Percentiles rank a stretch among this genome's conserved stretches.
Conservation (phyloP, 352 stramenopile species). For the Globisporangium apiculatum region DNA sequence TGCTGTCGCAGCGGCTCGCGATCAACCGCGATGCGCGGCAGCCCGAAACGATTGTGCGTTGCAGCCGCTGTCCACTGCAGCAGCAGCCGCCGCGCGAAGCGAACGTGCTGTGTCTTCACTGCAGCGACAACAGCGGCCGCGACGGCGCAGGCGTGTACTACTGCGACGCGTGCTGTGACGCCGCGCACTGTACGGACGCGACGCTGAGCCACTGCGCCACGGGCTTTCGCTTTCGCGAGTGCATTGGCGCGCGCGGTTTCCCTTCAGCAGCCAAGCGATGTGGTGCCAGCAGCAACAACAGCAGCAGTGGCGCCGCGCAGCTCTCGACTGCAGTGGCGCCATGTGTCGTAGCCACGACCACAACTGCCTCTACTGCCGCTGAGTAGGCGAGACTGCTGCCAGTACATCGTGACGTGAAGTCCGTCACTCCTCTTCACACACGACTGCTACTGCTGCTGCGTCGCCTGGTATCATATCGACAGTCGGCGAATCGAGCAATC, state of each 20-base stretch:
- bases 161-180: slow-evolving; percentile 44
- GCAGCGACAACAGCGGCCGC: slow-evolving; percentile 3
- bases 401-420: too few relatives aligned
- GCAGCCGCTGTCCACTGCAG: too few relatives aligned
- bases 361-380: too few relatives aligned
- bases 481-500: too few relatives aligned
- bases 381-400: too few relatives aligned
- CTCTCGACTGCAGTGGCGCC: too few relatives aligned
- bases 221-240: slow-evolving; percentile 29
- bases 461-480: too few relatives aligned
- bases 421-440: too few relatives aligned
- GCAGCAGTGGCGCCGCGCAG: too few relatives aligned
- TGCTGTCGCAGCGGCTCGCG: slow-evolving; percentile 29
- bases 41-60: not conserved
- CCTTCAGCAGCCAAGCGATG: slow-evolving; percentile 2
- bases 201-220: slow-evolving; percentile 27
- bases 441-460: too few relatives aligned
- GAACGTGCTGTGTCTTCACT: slow-evolving; percentile 39
- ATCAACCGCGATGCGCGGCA: slow-evolving; percentile 31
- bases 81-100: slow-evolving; percentile 8
- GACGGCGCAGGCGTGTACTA: slow-evolving; percentile 17
- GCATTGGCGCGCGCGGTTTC: slow-evolving; percentile 29
- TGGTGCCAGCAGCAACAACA: too few relatives aligned
- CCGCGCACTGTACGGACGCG: slow-evolving; percentile 19
- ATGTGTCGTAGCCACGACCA: too few relatives aligned